phyloP scores from a whole-genome alignment of 805 yeast species.

The Ogataea wickerhamii region DNA sequence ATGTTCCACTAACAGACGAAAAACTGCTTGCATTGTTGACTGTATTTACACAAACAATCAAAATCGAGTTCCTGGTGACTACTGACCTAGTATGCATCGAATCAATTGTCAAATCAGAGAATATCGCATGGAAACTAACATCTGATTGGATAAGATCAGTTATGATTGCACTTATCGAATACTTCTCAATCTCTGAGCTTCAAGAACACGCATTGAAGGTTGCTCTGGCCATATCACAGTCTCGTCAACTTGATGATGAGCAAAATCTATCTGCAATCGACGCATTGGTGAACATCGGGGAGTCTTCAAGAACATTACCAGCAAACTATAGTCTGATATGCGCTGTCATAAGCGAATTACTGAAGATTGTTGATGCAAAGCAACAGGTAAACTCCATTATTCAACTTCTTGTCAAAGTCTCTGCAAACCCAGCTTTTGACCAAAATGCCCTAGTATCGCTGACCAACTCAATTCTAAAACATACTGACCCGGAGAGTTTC shows the following conservation, averaged over 20 bases:
- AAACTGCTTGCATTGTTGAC: slow-evolving; percentile 8
- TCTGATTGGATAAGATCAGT: slow-evolving; percentile 22
- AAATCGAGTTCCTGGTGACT: slow-evolving; percentile 28
- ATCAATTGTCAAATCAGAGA: slow-evolving; percentile 13
- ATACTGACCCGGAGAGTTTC: slow-evolving; percentile 11
- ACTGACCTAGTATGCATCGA: slow-evolving; percentile 22
- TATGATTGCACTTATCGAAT: slow-evolving; percentile 17
- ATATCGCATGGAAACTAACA: slow-evolving; percentile 7
- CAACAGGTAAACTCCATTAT: slow-evolving; percentile 9
- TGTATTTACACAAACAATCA: slow-evolving; percentile 24
- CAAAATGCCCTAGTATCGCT: slow-evolving; percentile 18
- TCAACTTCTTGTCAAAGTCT: slow-evolving; percentile 15
- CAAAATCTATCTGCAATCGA: slow-evolving; percentile 2
- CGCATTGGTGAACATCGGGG: slow-evolving; percentile 8
- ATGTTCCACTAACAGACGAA: slow-evolving; percentile 9
- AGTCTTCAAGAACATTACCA: slow-evolving; percentile 10
- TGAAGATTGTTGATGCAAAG: slow-evolving; percentile 2
- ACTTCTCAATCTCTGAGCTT: slow-evolving; percentile 20
- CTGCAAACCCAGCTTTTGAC: slow-evolving; percentile 15
- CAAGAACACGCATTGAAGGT: slow-evolving; percentile 15
- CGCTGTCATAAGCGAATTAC: slow-evolving; percentile 12
- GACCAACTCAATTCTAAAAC: slow-evolving; percentile 16
- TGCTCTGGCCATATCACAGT: slow-evolving; percentile 6
- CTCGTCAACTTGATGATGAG: slow-evolving; percentile 10
- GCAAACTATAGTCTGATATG: slow-evolving; percentile 12